phyloP scores from a whole-genome alignment of 495 filamentous ascomycete species.

The Hyaloscypha hepaticicola region DNA sequence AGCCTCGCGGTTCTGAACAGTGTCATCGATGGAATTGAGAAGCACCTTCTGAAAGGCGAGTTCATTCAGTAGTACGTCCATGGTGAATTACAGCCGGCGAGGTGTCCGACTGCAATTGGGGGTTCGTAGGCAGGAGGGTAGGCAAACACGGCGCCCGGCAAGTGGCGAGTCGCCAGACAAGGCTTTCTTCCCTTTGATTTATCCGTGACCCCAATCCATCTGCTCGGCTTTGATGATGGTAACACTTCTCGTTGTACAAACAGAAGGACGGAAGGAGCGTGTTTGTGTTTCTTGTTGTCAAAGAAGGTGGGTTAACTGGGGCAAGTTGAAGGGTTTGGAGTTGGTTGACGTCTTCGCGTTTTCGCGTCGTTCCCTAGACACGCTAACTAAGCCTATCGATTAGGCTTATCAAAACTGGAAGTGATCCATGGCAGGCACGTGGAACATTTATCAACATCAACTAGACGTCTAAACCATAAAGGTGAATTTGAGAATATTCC shows the following conservation, averaged over 20 bases:
- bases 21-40: conserved; percentile 40
- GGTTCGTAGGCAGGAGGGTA: background rate
- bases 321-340: background rate
- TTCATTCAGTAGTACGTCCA: conserved; percentile 38
- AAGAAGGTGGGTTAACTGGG: too few species aligned
- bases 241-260: background rate
- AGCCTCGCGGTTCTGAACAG: conserved; percentile 21
- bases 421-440: background rate
- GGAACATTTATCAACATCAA: background rate
- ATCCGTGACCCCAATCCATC: background rate
- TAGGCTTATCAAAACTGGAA: background rate
- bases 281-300: too few species aligned
- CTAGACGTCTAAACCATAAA: background rate
- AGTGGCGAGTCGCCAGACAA: background rate
- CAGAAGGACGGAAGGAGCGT: too few species aligned
- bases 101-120: conserved; percentile 5
- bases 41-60: conserved; percentile 41
- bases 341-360: background rate
- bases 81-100: conserved; percentile 7
- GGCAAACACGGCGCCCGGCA: conserved; percentile 6
- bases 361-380: background rate
- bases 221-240: background rate
- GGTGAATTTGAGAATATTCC: background rate
- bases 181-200: background rate
- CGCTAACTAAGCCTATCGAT: background rate